Base-by-base conservation (phyloP, 345 rosid genomes). In the Rubroshorea leprosula region DNA sequence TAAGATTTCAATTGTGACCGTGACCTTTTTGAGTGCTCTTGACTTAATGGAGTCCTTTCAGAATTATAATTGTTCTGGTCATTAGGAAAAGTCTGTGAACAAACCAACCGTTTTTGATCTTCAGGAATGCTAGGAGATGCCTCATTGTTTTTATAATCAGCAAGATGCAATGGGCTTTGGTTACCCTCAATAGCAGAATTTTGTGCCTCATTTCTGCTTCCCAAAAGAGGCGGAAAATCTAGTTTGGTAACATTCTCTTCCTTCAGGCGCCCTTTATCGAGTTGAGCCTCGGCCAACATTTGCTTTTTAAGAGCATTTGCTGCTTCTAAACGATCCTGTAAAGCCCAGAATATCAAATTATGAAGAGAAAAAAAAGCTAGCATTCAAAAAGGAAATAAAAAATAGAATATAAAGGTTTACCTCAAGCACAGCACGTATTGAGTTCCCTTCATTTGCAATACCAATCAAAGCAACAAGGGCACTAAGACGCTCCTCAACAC, bases 211-310 rank as follows among this genome's bases (percentile, higher is more conserved):
- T 70, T 46, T 78, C 72, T 85, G 61, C 62, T 55, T 68, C 81
- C 86, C 59, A 52, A 26, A 12, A 58, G 57, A 61, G 83, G 54
- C 25, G 81, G 65, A 47, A 76, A 63, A 66, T 90, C 96, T 63
- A 82, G 54, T 73, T 79, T 87, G 51, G 66, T 67, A 18, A 72
- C 45, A 41, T 70, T 68, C 39, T 85, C 93, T 68, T 86, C 97
- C 72, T 82, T 90, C 76, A 84, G 65, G 44, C 90, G 84, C 78
- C 83, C 80, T 73, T 78, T 90, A 73, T 90, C 99, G 67, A 84
- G 71, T 58, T 90, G 97, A 50, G 95, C 95, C 78, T 90, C 99
- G 5, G 86, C 84, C 99, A 92, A 94, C 90, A 94, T 90, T 72
- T 94, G 97, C 70, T 86, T 94, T 75, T 94, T 94, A 66, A 94